Evolutionary conservation across 441 rosid genomes (phyloP).

Genomic region (Pelargonium exstipulatum): DNA sequence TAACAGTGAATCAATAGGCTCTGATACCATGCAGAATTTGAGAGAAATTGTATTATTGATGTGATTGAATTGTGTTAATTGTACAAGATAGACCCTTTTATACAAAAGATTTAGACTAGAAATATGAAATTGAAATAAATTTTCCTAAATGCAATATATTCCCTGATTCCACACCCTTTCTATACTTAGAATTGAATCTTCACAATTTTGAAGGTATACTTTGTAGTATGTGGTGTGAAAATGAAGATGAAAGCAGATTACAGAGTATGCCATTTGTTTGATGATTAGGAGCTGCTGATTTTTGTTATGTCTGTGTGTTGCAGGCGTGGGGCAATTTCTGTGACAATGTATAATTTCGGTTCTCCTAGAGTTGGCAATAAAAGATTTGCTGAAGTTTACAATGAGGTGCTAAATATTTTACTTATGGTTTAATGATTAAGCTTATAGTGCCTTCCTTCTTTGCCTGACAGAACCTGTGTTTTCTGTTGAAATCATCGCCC

Average conservation of each 20-base stretch:
- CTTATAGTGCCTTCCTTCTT: background rate
- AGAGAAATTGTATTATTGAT: too few relatives aligned
- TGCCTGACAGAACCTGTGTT: too few relatives aligned
- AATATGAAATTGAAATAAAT: too few relatives aligned
- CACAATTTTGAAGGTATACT: background rate
- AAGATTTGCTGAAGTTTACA: conserved; percentile 76
- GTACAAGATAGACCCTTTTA: too few relatives aligned
- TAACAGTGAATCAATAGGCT: too few relatives aligned
- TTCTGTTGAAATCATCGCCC: too few relatives aligned
- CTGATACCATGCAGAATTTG: too few relatives aligned
- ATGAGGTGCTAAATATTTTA: conserved; percentile 44
- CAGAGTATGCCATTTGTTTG: background rate
- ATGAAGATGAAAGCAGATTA: background rate
- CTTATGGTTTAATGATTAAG: background rate
- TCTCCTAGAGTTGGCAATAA: conserved; percentile 97
- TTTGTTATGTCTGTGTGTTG: conserved; percentile 16
- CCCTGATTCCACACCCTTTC: too few relatives aligned
- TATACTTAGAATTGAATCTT: background rate
- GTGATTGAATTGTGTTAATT: too few relatives aligned
- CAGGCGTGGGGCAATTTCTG: conserved; percentile 61
- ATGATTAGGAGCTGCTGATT: conserved; percentile 10
- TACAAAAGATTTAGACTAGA: too few relatives aligned
- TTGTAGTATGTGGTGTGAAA: background rate
- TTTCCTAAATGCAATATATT: too few relatives aligned
- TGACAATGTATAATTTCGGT: conserved; percentile 93